Base-by-base conservation (phyloP, 2,329 filamentous ascomycete species). In the Fusarium hainanense region DNA sequence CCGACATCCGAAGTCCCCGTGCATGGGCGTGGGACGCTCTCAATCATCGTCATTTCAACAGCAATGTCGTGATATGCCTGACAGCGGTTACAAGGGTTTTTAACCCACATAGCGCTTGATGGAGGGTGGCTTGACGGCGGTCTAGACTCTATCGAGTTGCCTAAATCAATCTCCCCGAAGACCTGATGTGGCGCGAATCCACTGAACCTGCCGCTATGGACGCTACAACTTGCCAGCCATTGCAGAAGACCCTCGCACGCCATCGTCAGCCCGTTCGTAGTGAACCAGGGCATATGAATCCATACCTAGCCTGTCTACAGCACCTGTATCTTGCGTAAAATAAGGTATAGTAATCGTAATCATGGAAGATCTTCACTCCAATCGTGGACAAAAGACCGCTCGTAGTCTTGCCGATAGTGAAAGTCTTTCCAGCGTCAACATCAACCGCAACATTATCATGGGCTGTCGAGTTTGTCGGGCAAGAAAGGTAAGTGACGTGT, bases 381-480 rank as follows among this genome's bases (percentile, higher is more conserved):
- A 37, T 30, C 37, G 32, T 40, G 60, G 61, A 55, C 54, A 49
- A 69, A 74, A 73, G 65, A 56, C 58, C 58, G 67, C 71, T 42
- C 48, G 27, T 23, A 64, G 62, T 56, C 56, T 57, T 61, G 59
- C 51, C 50, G 59, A 71, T 34, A 63, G 52, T 58, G 60, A 58
- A 43, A 66, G 54, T 52, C 55, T 65, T 34, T 66, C 43, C 37
- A 58, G 63, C 34, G 47, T 65, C 59, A 69, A 68, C 68, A 46
- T 58, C 65, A 69, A 66, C 66, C 61, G 58, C 50, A 59, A 64
- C 61, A 74, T 44, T 37, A 81, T 44, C 40, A 81, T 81, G 80
- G 79, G 80, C 59, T 82, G 80, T 65, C 79, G 79, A 71, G 79
- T 81, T 41, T 82, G 80, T 70, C 77, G 80, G 56, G 80, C 80